A percentile compares a stretch with the other conserved stretches of the same genome.
Evolutionary conservation across 1,139 yeast genomes (phyloP).

Genomic region (Scheffersomyces segobiensis): DNA sequence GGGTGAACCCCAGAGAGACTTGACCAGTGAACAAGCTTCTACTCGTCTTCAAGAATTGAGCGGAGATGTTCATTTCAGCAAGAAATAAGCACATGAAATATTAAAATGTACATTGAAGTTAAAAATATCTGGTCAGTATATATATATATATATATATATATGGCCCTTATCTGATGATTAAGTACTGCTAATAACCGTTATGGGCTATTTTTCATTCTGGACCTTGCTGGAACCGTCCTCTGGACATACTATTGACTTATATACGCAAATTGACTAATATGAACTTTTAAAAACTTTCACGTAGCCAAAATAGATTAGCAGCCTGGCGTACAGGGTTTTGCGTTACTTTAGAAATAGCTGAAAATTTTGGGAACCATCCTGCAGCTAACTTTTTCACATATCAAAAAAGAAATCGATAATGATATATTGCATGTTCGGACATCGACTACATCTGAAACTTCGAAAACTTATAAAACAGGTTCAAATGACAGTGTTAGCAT

Average conservation of each 20-base stretch:
- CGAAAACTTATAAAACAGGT: neutral
- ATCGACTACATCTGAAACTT: neutral
- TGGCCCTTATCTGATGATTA: neutral
- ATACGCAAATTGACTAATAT: no score
- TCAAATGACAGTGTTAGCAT: neutral
- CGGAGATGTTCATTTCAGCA: constrained; percentile 38
- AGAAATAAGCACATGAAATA: neutral
- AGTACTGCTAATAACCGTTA: neutral
- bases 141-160: no score
- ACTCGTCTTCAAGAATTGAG: constrained; percentile 49
- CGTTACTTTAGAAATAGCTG: neutral
- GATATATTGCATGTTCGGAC: neutral
- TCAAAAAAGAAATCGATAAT: neutral
- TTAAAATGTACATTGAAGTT: no score
- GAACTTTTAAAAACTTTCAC: neutral
- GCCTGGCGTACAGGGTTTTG: neutral
- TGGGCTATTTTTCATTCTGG: no score
- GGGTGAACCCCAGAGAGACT: constrained; percentile 78
- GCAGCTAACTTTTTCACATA: neutral
- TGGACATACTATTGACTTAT: neutral
- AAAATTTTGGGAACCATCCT: neutral
- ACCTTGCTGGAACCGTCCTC: neutral
- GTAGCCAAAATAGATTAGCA: neutral
- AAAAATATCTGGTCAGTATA: no score
- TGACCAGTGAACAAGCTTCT: constrained; percentile 78